Evolutionary conservation across 2,329 filamentous ascomycete species (phyloP), one percentile per base, ranked within the genome.

Genomic region (Cordyceps cateniannulata): DNA sequence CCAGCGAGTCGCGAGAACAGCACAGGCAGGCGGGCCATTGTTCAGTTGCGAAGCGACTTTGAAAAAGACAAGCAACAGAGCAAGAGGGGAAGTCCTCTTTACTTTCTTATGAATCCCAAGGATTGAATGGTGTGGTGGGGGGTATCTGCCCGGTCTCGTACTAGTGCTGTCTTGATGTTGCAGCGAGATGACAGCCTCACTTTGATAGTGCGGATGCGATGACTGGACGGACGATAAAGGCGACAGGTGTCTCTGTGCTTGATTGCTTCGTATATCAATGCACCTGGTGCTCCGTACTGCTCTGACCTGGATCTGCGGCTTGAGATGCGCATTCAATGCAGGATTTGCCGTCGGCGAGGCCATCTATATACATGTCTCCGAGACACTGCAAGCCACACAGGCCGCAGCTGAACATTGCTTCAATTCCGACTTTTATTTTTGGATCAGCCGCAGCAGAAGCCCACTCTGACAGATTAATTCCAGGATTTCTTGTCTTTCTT

Each of bases 1-100:
- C 49, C 27, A 52, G 48, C 48, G 27, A 59, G 57, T 27, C 32
- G 57, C 49, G 57, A 59, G 38, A 59, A 27, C n/a, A 47, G 25
- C 40, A 45, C 9, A 16, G 24, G 38, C 47, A 59, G 20, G 20
- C 49, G 57, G 48, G 45, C 57, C 57, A 59, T 59, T 5, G 8
- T 27, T 53, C 18, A 8, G 14, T 42, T 42, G 16, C 38, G n/a
- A 42, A 16, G 38, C 3, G 5, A 42, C 16, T 42, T 16, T 6
- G 2, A n/a, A n/a, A 10, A 24, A 45, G n/a, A 45, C 16, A 20
- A 45, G 32, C 32, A 35, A 35, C 32, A 20, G 12, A 9, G 42
- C 9, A 24, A 3, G n/a, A 22, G 42, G 42, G 20, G 42, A 5
- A 22, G n/a, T 7, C n/a, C 7, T 45, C n/a, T 45, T 22, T 7